Percentiles rank a stretch among this genome's conserved stretches.
Evolutionary conservation across 352 stramenopile genomes (phyloP).

Genomic region (Thalassiosira exigua): DNA sequence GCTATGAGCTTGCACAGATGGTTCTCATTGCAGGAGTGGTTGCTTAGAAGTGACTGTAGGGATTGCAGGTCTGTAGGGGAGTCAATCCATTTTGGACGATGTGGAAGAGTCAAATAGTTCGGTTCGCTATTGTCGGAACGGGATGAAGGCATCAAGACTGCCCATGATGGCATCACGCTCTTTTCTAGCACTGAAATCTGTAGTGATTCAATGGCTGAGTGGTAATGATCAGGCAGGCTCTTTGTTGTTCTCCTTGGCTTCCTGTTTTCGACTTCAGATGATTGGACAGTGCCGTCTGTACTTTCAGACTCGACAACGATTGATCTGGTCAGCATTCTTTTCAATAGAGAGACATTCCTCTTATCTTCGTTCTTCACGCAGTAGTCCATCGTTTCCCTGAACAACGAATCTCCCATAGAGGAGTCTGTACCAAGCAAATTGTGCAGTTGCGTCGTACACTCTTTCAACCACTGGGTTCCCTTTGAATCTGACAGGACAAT

Average conservation of each 20-base stretch:
- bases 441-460: slow-evolving; percentile 23
- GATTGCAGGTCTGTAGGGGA: slow-evolving; percentile 18
- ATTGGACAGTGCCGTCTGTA: slow-evolving; percentile 1
- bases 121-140: slow-evolving; percentile 10
- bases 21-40: neutral
- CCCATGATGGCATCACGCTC: slow-evolving; percentile 21
- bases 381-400: slow-evolving; percentile 18
- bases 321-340: slow-evolving; percentile 38
- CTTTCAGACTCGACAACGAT: neutral
- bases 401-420: slow-evolving; percentile 11
- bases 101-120: slow-evolving; percentile 37
- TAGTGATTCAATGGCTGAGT: slow-evolving; percentile 28
- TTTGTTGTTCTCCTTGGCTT: slow-evolving; percentile 17
- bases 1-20: slow-evolving; percentile 32
- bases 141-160: slow-evolving; percentile 23
- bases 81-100: slow-evolving; percentile 41
- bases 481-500: slow-evolving; percentile 42
- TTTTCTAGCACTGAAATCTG: neutral
- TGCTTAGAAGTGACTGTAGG: slow-evolving; percentile 16
- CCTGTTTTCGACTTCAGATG: neutral
- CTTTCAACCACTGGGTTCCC: slow-evolving; percentile 31
- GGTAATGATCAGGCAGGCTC: slow-evolving; percentile 22
- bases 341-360: slow-evolving; percentile 27
- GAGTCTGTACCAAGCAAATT: slow-evolving; percentile 20
- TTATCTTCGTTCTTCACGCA: slow-evolving; percentile 28